phyloP scores from a whole-genome alignment of 305 asterid species.

The Striga hermonthica region DNA sequence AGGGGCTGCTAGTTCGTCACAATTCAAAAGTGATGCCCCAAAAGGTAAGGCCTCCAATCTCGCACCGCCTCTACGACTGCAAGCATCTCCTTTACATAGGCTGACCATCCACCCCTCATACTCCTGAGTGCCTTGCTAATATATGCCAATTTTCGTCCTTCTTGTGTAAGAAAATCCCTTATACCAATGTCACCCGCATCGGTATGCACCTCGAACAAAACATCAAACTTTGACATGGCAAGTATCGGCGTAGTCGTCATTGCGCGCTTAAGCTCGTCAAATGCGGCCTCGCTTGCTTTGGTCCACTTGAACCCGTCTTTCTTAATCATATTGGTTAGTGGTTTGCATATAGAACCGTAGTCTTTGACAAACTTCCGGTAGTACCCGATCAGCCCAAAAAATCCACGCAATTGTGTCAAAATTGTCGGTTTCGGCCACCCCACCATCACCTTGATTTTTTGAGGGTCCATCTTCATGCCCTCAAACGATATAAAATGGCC shows the following conservation, averaged over 20 bases:
- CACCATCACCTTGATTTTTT: too few relatives aligned
- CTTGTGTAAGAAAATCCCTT: neutral
- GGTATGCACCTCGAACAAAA: neutral
- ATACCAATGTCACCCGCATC: too few relatives aligned
- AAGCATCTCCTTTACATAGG: neutral
- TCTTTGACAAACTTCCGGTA: too few relatives aligned
- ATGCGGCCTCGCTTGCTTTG: too few relatives aligned
- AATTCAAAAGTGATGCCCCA: neutral
- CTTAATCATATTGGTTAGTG: neutral
- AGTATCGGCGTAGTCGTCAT: too few relatives aligned
- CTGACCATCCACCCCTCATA: neutral
- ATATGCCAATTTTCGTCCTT: neutral
- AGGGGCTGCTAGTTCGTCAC: neutral
- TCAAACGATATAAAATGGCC: neutral
- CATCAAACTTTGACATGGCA: too few relatives aligned
- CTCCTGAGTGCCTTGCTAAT: neutral
- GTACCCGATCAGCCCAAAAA: neutral
- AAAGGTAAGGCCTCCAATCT: neutral
- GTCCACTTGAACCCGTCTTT: too few relatives aligned
- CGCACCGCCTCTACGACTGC: neutral
- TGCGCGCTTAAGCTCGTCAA: too few relatives aligned
- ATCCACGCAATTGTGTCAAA: neutral
- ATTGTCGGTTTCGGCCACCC: too few relatives aligned
- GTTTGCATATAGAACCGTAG: neutral
- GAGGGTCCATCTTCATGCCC: neutral